Base-by-base conservation (phyloP, 2,329 filamentous ascomycete genomes). In the Tolypocladium paradoxum region DNA sequence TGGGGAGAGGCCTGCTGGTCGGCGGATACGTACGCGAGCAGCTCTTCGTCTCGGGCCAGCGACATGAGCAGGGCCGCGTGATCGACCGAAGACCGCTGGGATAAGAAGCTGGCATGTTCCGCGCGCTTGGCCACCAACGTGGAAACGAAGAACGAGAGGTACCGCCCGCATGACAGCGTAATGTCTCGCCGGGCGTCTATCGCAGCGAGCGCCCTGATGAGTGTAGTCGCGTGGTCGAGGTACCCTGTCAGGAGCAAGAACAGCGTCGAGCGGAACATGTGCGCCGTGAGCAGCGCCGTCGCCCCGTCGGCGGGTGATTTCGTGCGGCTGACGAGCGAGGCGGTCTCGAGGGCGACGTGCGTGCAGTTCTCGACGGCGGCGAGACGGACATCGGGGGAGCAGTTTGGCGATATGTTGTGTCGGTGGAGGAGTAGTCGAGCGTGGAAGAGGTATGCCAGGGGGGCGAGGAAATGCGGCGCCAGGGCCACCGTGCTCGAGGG, bases 251-350 rank as follows among this genome's bases (percentile, higher is more conserved):
- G 81, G 24, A 92, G 79, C 5, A 96, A 75, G 53, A 96, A 83
- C 1, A 97, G 76, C 2, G 87, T 79, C 63, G 87, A 95, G 24
- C 92, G 86, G 82, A 95, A 96, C 46, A 96, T 77, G 65, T 97
- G 93, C 16, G 82, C 83, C 53, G 89, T 87, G 9, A 95, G 76
- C 60, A 92, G 81, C 4, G 86, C 82, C 1, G 86, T 89, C 3
- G 89, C 83, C 12, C 84, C 81, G 35, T 83, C 80, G 5, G 81
- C 78, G 1, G 90, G 73, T 11, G 79, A 75, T 3, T 78, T 79
- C 65, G 74, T 76, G 49, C 92, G 83, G 11, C 82, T 81, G 14
- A 97, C 76, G 20, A 95, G 79, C 29, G 80, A 79, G 0, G 88
- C 85, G 0, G 91, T 96, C 58, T 96, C 90, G 53, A 87, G 77